Evolutionary conservation across 2,329 filamentous ascomycete species (phyloP).

Genomic region (Leptoxyphium fumago): DNA sequence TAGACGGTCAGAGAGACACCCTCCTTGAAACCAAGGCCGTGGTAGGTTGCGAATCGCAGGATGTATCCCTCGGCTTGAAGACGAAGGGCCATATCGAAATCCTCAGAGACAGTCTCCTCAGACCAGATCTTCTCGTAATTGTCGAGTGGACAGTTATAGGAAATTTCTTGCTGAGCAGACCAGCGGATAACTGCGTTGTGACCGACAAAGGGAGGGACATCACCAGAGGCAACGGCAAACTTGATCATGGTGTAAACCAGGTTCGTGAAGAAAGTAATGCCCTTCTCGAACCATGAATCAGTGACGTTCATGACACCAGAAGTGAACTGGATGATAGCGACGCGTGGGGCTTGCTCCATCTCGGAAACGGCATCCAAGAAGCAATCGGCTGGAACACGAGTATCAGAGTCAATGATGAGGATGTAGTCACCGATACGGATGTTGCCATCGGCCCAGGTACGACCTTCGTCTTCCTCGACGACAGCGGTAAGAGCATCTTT

Average conservation of each 20-base stretch:
- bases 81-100: constrained; percentile 70
- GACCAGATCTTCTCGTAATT: constrained; percentile 67
- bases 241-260: constrained; percentile 64
- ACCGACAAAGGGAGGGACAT: constrained; percentile 67
- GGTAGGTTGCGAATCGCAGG: constrained; percentile 58
- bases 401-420: constrained; percentile 64
- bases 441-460: constrained; percentile 71
- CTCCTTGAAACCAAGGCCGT: constrained; percentile 65
- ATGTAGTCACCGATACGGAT: constrained; percentile 78
- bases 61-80: constrained; percentile 59
- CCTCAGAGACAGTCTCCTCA: constrained; percentile 64
- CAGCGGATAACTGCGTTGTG: constrained; percentile 66
- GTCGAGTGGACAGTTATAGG: constrained; percentile 53
- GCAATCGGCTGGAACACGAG: constrained; percentile 62
- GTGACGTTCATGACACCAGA: constrained; percentile 70
- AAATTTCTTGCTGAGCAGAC: constrained; percentile 60
- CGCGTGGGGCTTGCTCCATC: constrained; percentile 66
- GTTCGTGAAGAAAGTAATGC: constrained; percentile 36
- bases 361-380: constrained; percentile 66
- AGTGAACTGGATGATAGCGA: constrained; percentile 65
- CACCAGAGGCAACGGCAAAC: constrained; percentile 62
- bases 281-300: constrained; percentile 44
- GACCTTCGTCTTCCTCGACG: constrained; percentile 47
- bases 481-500: constrained; percentile 48
- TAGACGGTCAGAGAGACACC: constrained; percentile 74